Conservation (phyloP, 352 stramenopile genomes). For the Phytophthora sansomeana region DNA sequence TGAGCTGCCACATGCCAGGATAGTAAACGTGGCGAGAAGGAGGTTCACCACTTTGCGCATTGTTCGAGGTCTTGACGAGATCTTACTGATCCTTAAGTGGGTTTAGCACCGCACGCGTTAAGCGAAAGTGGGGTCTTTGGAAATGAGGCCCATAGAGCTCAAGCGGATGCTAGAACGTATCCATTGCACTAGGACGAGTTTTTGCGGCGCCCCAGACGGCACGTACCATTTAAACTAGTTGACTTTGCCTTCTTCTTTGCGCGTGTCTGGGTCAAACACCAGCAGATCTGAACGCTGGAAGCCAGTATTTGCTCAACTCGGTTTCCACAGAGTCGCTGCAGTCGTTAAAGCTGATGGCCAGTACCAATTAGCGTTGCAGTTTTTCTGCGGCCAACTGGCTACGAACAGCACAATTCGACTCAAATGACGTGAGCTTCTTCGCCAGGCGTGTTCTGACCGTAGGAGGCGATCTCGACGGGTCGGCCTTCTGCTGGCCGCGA, state of each 20-base stretch:
- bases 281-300: not conserved
- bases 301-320: too few species aligned
- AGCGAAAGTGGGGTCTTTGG: not conserved
- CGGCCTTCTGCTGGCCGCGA: slow-evolving; percentile 21
- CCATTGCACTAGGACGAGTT: not conserved
- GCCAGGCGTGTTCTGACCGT: too few species aligned
- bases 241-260: not conserved
- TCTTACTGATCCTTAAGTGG: too few species aligned
- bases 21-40: slow-evolving; percentile 44
- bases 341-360: too few species aligned
- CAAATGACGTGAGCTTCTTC: too few species aligned
- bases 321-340: too few species aligned
- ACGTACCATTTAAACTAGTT: not conserved
- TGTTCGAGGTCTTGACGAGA: too few species aligned
- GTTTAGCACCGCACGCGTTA: too few species aligned
- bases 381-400: not conserved
- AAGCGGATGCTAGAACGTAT: not conserved
- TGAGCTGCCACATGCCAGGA: slow-evolving; percentile 1
- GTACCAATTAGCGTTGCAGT: too few species aligned
- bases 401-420: not conserved
- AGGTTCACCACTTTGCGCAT: not conserved
- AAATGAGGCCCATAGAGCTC: not conserved
- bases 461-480: slow-evolving; percentile 16
- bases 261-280: not conserved
- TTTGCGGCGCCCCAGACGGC: too few species aligned